These are phyloP conservation scores for Alternaria ventricosa DNA, from an alignment of 2,329 filamentous ascomycete genomes.

Conservation along the genomic window DNA sequence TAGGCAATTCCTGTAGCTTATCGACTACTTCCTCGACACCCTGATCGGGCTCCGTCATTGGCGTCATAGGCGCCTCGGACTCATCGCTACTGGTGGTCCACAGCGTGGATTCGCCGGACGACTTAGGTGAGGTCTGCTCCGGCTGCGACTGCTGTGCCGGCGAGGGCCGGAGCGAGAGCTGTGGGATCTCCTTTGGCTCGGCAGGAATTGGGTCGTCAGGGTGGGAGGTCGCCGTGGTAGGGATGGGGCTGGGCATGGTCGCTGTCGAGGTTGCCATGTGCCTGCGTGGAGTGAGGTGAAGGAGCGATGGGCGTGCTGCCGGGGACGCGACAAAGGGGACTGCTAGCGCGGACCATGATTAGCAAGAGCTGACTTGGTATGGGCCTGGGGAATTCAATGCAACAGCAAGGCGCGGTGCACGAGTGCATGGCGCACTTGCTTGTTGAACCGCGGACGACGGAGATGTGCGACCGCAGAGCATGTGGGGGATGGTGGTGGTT, in stretches of 20 bases:
- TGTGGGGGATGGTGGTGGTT: slow-evolving; percentile 5
- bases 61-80: slow-evolving; percentile 53
- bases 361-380: slow-evolving; percentile 27
- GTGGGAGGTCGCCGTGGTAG: slow-evolving; percentile 53
- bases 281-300: slow-evolving; percentile 13
- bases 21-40: slow-evolving; percentile 53
- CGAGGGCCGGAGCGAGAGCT: slow-evolving; percentile 31
- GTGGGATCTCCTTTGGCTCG: slow-evolving; percentile 47
- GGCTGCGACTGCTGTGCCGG: slow-evolving; percentile 25
- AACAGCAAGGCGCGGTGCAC: background rate
- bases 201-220: slow-evolving; percentile 55
- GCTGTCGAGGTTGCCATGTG: slow-evolving; percentile 30
- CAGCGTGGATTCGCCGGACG: slow-evolving; percentile 49
- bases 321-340: slow-evolving; percentile 29
- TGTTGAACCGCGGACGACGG: slow-evolving; percentile 6
- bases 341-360: slow-evolving; percentile 34
- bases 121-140: slow-evolving; percentile 48
- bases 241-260: slow-evolving; percentile 41
- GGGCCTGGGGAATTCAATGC: background rate
- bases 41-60: slow-evolving; percentile 51
- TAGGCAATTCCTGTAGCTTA: slow-evolving; percentile 48
- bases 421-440: background rate
- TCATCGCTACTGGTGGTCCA: slow-evolving; percentile 52
- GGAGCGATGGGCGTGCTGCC: slow-evolving; percentile 18
- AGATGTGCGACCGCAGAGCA: slow-evolving; percentile 1